Conservation (phyloP, 176 grass and related monocot species). For the Bolboschoenus planiculmis region DNA sequence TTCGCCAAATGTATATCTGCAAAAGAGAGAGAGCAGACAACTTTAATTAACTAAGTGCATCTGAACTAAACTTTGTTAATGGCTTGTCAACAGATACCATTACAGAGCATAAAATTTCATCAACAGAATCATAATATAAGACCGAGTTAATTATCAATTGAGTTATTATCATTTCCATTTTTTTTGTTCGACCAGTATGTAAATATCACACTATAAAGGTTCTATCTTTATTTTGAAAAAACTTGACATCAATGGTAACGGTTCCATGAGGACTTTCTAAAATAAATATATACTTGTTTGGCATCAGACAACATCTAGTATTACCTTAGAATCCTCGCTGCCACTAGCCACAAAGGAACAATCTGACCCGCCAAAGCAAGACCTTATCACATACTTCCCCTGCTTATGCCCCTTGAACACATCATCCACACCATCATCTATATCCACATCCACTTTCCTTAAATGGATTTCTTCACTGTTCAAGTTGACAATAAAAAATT, state of each 20-base stretch:
- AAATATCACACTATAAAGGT: neutral
- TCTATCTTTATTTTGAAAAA: neutral
- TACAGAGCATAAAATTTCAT: neutral
- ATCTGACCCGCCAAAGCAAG: constrained; percentile 86
- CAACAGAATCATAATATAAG: neutral
- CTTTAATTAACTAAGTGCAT: neutral
- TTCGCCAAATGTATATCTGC: constrained; percentile 91
- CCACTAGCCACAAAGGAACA: constrained; percentile 81
- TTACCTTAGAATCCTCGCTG: constrained; percentile 97
- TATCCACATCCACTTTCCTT: constrained; percentile 53
- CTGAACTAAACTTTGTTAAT: neutral
- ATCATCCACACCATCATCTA: constrained; percentile 27
- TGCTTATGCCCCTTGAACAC: constrained; percentile 86
- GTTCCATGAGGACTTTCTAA: neutral
- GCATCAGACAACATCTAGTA: neutral
- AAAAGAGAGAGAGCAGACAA: neutral
- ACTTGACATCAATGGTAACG: neutral
- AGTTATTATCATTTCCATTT: neutral
- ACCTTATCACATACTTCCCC: constrained; percentile 75
- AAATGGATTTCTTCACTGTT: constrained; percentile 94
- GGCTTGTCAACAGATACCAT: neutral
- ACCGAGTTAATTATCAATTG: neutral
- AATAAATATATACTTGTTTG: neutral
- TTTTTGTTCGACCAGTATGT: neutral
- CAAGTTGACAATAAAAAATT: constrained; percentile 75